phyloP scores from a whole-genome alignment of 352 stramenopile genomes.

The Phytophthora lateralis region DNA sequence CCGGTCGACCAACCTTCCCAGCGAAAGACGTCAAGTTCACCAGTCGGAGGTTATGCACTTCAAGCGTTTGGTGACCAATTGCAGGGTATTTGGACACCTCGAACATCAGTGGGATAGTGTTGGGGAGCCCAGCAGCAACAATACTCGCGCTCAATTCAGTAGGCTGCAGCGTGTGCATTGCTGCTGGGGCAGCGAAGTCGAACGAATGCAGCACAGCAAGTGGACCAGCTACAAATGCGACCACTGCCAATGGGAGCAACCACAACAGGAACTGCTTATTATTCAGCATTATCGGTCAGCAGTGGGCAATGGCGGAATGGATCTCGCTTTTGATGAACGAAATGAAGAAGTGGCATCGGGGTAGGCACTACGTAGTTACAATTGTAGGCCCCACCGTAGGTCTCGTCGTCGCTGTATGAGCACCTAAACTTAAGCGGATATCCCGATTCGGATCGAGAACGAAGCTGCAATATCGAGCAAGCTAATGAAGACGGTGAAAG shows the following conservation, averaged over 20 bases:
- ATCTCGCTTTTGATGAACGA: not conserved
- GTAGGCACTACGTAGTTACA: not conserved
- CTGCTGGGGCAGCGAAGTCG: constrained; percentile 2
- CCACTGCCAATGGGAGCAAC: constrained; percentile 13
- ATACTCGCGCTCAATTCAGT: constrained; percentile 1
- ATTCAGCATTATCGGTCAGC: constrained; percentile 9
- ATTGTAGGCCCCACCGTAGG: not conserved
- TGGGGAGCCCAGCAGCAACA: not conserved
- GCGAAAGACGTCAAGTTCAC: constrained; percentile 27
- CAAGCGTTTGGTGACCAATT: constrained; percentile 18
- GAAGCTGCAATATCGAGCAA: not conserved
- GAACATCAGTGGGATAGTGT: constrained; percentile 24
- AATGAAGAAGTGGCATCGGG: constrained; percentile 6
- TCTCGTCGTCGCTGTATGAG: not conserved
- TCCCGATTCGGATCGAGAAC: constrained; percentile 26
- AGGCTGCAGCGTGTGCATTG: not conserved
- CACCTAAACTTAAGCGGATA: not conserved
- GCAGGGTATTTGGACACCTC: constrained; percentile 20
- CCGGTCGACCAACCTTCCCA: not conserved
- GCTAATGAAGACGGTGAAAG: not conserved
- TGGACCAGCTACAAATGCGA: constrained; percentile 17
- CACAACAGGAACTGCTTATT: constrained; percentile 30
- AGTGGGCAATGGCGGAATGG: not conserved
- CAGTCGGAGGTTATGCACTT: constrained; percentile 19
- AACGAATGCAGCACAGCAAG: constrained; percentile 27